Base-by-base conservation (phyloP, 202 grass and related monocot genomes). In the Setaria italica region DNA sequence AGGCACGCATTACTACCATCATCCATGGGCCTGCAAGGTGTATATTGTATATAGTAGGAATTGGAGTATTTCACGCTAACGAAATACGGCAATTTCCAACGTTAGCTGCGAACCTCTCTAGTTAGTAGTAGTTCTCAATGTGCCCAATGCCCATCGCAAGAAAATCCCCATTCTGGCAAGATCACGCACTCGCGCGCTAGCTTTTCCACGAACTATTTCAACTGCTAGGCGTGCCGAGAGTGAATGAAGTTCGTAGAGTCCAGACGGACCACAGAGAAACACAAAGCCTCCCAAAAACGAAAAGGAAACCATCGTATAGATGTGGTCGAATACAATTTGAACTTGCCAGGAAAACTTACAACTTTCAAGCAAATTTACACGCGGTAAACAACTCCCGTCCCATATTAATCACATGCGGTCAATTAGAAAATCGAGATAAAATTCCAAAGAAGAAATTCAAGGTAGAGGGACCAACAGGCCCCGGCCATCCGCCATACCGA, bases 291-390 rank as follows among this genome's bases (percentile, higher is more conserved):
- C 58, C 9, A 2, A 60, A 33, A 63, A 63, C 16, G 14, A 30
- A 30, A 62, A 20, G 10, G 17, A 8, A 66, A 57, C 4, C 33
- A 71, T 47, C 12, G 9, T 9, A 51, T 16, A 51, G 6, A 65
- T 72, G 41, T 76, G 3, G 21, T 59, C 48, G 13, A 43, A 67
- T 32, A 80, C 60, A 85, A 47, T 80, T 84, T 67, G 10, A 67
- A 77, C 47, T 82, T 85, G 77, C 51, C 76, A 55, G 64, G 25
- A 37, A 56, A 72, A 64, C 63, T 39, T 85, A 71, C 71, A 82
- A 48, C 71, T 78, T 86, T 50, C 79, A 90, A 49, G 32, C n/a
- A 80, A 80, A 70, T 85, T 69, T 89, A 85, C 70, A 80, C 15
- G 69, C 68, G n/a, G 65, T 21, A 80, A 75, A 76, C n/a, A 79